These are phyloP conservation scores for Aphelidium insulamus DNA, from an alignment of 371 early-diverging fungal species.

Conservation along the genomic window DNA sequence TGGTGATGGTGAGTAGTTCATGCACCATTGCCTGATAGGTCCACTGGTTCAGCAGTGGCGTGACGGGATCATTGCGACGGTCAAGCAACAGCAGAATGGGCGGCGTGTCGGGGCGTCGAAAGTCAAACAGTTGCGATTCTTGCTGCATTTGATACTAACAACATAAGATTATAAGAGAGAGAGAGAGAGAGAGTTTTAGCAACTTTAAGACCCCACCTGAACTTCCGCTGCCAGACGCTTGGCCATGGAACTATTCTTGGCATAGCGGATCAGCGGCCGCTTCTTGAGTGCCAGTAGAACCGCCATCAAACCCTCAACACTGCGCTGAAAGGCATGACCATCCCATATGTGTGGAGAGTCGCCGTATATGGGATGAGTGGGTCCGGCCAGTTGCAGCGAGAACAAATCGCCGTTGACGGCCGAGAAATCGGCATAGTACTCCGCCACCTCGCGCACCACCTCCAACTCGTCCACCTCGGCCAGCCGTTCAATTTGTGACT, in stretches of 20 bases:
- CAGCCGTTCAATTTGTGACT: slow-evolving; percentile 65
- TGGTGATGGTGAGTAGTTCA: slow-evolving; percentile 80
- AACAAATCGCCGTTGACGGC: slow-evolving; percentile 64
- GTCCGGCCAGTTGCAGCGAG: slow-evolving; percentile 40
- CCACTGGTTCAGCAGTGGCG: slow-evolving; percentile 93
- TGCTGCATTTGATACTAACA: slow-evolving; percentile 43
- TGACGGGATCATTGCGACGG: slow-evolving; percentile 87
- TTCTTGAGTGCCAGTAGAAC: slow-evolving; percentile 63
- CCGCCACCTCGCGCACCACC: slow-evolving; percentile 74
- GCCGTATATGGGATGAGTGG: slow-evolving; percentile 36
- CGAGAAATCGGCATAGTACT: slow-evolving; percentile 77
- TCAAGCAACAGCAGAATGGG: slow-evolving; percentile 80
- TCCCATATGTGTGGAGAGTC: slow-evolving; percentile 50
- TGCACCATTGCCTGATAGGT: slow-evolving; percentile 98
- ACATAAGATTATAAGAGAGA: neutral
- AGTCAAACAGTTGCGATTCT: slow-evolving; percentile 63
- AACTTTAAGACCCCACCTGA: slow-evolving; percentile 17
- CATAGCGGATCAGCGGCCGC: slow-evolving; percentile 75
- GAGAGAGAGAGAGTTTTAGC: neutral
- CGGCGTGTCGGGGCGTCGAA: slow-evolving; percentile 50
- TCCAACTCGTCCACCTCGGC: slow-evolving; percentile 90
- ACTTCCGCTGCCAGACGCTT: slow-evolving; percentile 59
- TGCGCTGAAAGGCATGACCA: slow-evolving; percentile 36
- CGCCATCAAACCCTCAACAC: slow-evolving; percentile 51
- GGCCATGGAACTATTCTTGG: slow-evolving; percentile 48